Conservation (phyloP, 2,329 filamentous ascomycete genomes). For the Nakataea oryzae region DNA sequence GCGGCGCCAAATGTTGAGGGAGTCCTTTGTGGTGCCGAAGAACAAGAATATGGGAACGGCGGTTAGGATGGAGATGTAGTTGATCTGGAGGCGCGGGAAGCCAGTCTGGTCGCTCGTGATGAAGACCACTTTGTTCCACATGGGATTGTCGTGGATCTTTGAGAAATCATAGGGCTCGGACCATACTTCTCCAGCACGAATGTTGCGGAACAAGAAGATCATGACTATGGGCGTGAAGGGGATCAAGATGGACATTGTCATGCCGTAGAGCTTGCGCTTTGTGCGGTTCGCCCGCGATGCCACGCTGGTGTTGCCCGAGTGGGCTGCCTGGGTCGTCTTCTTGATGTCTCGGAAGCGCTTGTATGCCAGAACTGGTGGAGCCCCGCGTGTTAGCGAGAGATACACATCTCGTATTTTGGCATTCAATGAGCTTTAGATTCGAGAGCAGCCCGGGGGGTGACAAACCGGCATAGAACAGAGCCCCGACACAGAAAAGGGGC, state of each 20-base stretch:
- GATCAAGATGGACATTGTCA: slow-evolving; percentile 39
- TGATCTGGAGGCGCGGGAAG: slow-evolving; percentile 30
- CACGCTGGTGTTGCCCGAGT: slow-evolving; percentile 24
- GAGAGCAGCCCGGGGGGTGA: not conserved
- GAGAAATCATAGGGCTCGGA: slow-evolving; percentile 27
- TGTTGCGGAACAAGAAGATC: slow-evolving; percentile 28
- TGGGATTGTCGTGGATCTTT: slow-evolving; percentile 27
- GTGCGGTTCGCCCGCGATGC: slow-evolving; percentile 33
- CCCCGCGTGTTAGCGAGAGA: not conserved
- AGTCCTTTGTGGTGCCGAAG: slow-evolving; percentile 46
- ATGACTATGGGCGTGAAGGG: slow-evolving; percentile 39
- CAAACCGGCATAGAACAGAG: slow-evolving; percentile 27
- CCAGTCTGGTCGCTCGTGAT: slow-evolving; percentile 27
- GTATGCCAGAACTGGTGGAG: slow-evolving; percentile 31
- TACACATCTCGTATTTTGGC: too few species aligned
- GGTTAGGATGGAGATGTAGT: slow-evolving; percentile 37
- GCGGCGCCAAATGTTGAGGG: slow-evolving; percentile 35
- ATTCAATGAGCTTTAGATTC: not conserved
- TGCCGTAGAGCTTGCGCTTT: slow-evolving; percentile 42
- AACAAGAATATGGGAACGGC: slow-evolving; percentile 38
- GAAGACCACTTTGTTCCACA: slow-evolving; percentile 38
- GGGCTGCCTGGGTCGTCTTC: slow-evolving; percentile 24
- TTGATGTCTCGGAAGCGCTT: slow-evolving; percentile 35
- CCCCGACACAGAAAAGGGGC: slow-evolving; percentile 29
- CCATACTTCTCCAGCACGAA: slow-evolving; percentile 20